A percentile compares a stretch with the other conserved stretches of the same genome.
phyloP scores from a whole-genome alignment of 805 yeast genomes.

The Wickerhamiella azymoides region DNA sequence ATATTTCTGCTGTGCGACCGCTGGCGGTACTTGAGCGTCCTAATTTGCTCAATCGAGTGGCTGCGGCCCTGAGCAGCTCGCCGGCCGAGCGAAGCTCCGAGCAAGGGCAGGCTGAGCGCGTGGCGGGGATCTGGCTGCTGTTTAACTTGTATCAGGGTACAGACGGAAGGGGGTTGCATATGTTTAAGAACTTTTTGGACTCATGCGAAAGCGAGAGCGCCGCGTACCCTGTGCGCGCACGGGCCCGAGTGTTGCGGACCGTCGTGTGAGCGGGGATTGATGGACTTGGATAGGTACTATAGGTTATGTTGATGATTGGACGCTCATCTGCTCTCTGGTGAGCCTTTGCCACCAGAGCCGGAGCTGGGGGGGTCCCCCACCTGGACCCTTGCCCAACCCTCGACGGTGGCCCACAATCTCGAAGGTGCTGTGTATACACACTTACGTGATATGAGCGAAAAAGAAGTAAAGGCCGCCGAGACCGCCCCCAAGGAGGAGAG shows the following conservation, averaged over 20 bases:
- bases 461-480: conserved; percentile 4
- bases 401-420: neutral
- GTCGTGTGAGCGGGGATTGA: too few relatives aligned
- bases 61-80: neutral
- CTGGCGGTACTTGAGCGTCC: conserved; percentile 1
- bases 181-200: neutral
- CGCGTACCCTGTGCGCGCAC: neutral
- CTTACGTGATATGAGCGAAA: conserved; percentile 6
- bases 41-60: neutral
- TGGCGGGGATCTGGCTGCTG: conserved; percentile 3
- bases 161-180: neutral
- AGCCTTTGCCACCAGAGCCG: too few relatives aligned
- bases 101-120: neutral
- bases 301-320: too few relatives aligned
- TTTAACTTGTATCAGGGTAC: conserved; percentile 1
- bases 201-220: neutral
- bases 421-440: neutral
- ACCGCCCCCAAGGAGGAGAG: conserved; percentile 6
- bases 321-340: too few relatives aligned
- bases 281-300: too few relatives aligned
- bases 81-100: neutral
- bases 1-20: conserved; percentile 5
- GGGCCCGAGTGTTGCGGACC: neutral
- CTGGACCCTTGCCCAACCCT: neutral
- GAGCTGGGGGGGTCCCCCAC: too few relatives aligned